A percentile compares a stretch with the other conserved stretches of the same genome.
These are phyloP conservation scores for Paramyrothecium roridum DNA, from an alignment of 2,329 filamentous ascomycete species.

Conservation along the genomic window DNA sequence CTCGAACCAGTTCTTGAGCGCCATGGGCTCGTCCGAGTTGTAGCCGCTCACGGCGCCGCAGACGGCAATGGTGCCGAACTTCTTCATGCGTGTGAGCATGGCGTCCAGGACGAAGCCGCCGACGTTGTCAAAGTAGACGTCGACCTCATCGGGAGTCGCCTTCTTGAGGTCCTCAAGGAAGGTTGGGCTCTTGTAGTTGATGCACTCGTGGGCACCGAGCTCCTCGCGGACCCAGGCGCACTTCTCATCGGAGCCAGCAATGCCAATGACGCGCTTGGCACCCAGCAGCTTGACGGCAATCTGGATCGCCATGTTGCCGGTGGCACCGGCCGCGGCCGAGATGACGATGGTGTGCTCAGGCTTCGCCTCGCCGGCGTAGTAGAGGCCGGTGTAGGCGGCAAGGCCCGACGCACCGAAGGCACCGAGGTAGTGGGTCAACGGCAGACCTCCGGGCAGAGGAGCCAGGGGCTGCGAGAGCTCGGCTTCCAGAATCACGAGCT, in stretches of 20 bases:
- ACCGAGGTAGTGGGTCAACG: conserved; percentile 22
- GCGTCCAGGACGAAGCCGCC: conserved; percentile 20
- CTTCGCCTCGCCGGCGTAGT: conserved; percentile 18
- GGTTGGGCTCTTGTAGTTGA: conserved; percentile 26
- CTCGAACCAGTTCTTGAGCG: conserved; percentile 23
- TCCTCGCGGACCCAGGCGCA: conserved; percentile 20
- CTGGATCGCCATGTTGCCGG: conserved; percentile 24
- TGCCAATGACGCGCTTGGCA: conserved; percentile 23
- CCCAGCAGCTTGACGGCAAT: conserved; percentile 22
- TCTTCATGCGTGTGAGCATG: conserved; percentile 24
- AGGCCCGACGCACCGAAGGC: conserved; percentile 23
- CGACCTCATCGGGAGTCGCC: conserved; percentile 21
- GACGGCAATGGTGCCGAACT: conserved; percentile 18
- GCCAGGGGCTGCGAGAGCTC: conserved; percentile 17
- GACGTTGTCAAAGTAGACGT: conserved; percentile 25
- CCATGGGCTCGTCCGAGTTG: conserved; percentile 22
- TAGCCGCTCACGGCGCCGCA: conserved; percentile 21
- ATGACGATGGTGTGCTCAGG: conserved; percentile 23
- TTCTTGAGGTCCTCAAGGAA: conserved; percentile 20
- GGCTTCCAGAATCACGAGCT: conserved; percentile 20
- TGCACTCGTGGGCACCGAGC: conserved; percentile 21
- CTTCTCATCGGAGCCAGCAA: conserved; percentile 23
- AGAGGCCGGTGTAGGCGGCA: conserved; percentile 20
- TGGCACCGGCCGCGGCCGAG: conserved; percentile 22
- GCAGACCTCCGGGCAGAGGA: conserved; percentile 16